Base-by-base conservation (phyloP, 2,329 filamentous ascomycete genomes). In the Aureobasidium sp. region DNA sequence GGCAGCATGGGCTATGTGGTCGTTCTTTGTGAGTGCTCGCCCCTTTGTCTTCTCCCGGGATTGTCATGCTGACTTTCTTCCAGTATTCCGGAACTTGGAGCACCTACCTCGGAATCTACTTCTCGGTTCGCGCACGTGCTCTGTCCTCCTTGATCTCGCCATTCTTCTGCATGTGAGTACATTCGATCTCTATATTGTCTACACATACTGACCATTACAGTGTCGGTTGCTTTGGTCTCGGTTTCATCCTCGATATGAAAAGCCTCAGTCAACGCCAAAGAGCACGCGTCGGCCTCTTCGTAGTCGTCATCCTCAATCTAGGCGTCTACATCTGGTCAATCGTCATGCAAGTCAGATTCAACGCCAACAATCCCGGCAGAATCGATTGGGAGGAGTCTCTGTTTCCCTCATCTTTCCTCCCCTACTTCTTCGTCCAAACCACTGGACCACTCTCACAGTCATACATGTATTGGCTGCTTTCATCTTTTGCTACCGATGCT, bases 221-320 rank as follows among this genome's bases (percentile, higher is more conserved):
- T 43, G 63, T 84, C 42, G 82, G 82, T 25, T 84, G 82, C 69
- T 84, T 84, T 61, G 82, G 80, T 48, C 79, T 84, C 6, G 82
- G 82, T 1, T 84, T 83, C 65, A 79, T 96, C 85, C 81, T 89
- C 90, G 64, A 82, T 78, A 71, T 92, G 88, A 64, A 97, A 79
- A 31, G 91, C 88, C 68, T 88, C 81, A 11, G 92, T 87, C 70
- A 87, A 69, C 73, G 83, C 11, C 80, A 82, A 25, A 77, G 83
- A 16, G 83, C 82, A 20, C 82, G 84, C 65, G 66, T 81, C 6
- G 82, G 82, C 55, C 77, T 85, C 9, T 80, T 79, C 67, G 79
- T 75, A 4, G 81, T 84, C 7, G 78, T 82, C 3, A 71, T 80
- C n/a, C 77, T 82, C 9, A 85, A 84, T 51, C 67, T 81, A 6